Conservation (phyloP, 129 eudicot genomes). For the Centella asiatica region DNA sequence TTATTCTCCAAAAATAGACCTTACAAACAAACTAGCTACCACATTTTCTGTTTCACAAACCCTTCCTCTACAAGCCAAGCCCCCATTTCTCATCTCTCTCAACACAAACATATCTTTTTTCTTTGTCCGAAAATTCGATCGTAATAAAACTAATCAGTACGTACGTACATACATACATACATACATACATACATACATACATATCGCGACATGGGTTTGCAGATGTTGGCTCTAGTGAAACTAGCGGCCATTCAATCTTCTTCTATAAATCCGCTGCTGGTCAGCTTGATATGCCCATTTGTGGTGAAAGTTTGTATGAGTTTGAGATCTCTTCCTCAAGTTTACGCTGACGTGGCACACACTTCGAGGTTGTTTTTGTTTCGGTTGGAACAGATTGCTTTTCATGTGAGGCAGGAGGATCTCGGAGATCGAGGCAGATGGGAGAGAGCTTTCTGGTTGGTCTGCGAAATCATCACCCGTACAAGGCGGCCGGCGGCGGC, state of each 20-base stretch:
- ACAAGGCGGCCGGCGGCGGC: conserved; percentile 5
- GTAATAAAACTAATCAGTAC: background rate
- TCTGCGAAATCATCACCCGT: conserved; percentile 13
- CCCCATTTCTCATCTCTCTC: no score
- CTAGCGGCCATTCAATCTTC: background rate
- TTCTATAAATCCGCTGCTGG: background rate
- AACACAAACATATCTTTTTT: no score
- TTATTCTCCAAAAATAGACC: no score
- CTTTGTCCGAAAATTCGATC: no score
- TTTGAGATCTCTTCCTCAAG: background rate
- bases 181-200: background rate
- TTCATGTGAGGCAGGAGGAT: conserved; percentile 1
- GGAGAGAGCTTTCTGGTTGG: conserved; percentile 28
- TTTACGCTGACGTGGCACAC: background rate
- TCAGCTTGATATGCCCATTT: background rate
- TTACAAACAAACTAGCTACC: no score
- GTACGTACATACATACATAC: no score
- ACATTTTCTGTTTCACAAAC: no score
- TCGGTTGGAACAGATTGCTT: background rate
- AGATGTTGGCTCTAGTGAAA: conserved; percentile 4
- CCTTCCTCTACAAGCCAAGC: no score
- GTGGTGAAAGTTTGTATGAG: background rate
- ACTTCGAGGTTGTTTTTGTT: conserved; percentile 1
- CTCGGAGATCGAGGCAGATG: conserved; percentile 13
- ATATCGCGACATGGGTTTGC: background rate